These are phyloP conservation scores for Ganoderma leucocontextum DNA, from an alignment of 1,284 basidiomycete genomes.

Conservation along the genomic window DNA sequence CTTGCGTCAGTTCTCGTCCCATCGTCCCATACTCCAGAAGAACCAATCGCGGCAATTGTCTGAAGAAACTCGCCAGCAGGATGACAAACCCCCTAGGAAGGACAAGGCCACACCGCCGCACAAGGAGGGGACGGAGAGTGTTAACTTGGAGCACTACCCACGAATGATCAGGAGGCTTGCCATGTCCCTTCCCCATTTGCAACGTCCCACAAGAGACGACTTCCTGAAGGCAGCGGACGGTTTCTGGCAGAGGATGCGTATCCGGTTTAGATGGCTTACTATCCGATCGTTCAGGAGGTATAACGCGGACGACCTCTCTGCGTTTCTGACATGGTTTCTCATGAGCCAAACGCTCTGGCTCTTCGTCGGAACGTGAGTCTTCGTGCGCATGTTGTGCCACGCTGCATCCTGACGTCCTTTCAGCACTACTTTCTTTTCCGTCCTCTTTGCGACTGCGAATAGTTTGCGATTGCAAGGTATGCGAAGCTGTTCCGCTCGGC, in stretches of 20 bases:
- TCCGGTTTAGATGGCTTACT: conserved; percentile 98
- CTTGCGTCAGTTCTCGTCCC: conserved; percentile 21
- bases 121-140: conserved; percentile 34
- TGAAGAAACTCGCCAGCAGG: conserved; percentile 1
- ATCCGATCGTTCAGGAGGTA: conserved; percentile 96
- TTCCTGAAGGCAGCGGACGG: conserved; percentile 87
- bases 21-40: conserved; percentile 11
- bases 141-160: conserved; percentile 76
- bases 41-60: background rate
- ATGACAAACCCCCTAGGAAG: conserved; percentile 8
- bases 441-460: conserved; percentile 90
- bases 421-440: conserved; percentile 94
- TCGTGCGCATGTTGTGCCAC: background rate
- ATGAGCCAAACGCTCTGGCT: conserved; percentile 96
- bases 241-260: conserved; percentile 90
- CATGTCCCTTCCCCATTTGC: conserved; percentile 77
- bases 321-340: conserved; percentile 94
- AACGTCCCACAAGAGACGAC: conserved; percentile 87
- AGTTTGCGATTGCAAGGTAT: conserved; percentile 89
- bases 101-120: conserved; percentile 9
- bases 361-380: conserved; percentile 88
- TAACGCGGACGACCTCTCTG: conserved; percentile 96
- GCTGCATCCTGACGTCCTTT: conserved; percentile 27
- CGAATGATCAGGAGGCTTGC: conserved; percentile 82
- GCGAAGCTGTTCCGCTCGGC: background rate